Evolutionary conservation across 257 asterid genomes (phyloP).

Genomic region (Solanum megistacrolobum): DNA sequence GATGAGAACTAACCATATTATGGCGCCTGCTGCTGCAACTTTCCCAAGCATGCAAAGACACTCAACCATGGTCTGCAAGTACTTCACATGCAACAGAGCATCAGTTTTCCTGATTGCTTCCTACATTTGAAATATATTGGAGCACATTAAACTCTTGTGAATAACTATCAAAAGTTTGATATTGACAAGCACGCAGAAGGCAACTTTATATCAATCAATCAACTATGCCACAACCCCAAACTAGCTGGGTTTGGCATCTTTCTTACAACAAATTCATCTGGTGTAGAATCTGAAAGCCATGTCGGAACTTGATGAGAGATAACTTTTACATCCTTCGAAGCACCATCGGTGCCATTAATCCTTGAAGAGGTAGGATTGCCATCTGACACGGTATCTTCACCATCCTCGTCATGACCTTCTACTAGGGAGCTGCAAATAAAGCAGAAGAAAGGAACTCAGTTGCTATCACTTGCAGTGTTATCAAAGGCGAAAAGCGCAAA

Average conservation of each 20-base stretch:
- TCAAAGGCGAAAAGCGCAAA: no score
- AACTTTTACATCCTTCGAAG: conserved; percentile 36
- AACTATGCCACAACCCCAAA: not conserved
- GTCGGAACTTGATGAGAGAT: conserved; percentile 59
- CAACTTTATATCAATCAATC: not conserved
- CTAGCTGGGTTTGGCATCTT: conserved; percentile 19
- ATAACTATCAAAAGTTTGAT: not conserved
- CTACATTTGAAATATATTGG: conserved; percentile 34
- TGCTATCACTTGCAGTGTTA: not conserved
- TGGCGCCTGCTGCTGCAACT: conserved; percentile 99
- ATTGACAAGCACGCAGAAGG: conserved; percentile 7
- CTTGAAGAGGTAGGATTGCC: conserved; percentile 47
- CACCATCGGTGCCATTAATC: conserved; percentile 53
- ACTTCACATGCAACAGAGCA: conserved; percentile 78
- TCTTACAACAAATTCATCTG: conserved; percentile 96
- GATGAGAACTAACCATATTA: conserved; percentile 67
- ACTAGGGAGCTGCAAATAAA: conserved; percentile 52
- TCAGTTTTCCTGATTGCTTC: conserved; percentile 89
- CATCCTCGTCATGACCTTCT: conserved; percentile 76
- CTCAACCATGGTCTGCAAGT: conserved; percentile 94
- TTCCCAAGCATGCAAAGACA: conserved; percentile 96
- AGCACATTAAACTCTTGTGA: not conserved
- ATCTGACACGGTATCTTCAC: conserved; percentile 23
- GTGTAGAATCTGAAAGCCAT: conserved; percentile 92
- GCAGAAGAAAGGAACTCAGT: conserved; percentile 1